Percentiles rank a stretch among this genome's conserved stretches.
Evolutionary conservation across 2,329 filamentous ascomycete species (phyloP).

Genomic region (Monosporascus sp.): DNA sequence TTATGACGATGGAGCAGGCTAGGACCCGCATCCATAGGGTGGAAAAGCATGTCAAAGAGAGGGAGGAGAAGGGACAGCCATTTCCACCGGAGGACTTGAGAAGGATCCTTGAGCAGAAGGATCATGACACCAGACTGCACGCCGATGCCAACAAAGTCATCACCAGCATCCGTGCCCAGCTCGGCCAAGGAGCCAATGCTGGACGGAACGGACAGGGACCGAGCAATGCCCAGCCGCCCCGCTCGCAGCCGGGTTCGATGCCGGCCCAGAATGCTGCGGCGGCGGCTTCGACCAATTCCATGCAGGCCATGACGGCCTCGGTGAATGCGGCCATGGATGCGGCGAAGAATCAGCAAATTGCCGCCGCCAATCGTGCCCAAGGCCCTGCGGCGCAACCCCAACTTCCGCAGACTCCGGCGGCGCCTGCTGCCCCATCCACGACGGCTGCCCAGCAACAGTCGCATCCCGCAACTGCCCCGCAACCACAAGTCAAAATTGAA

Average conservation of each 20-base stretch:
- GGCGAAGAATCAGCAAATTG: constrained; percentile 25
- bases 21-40: constrained; percentile 12
- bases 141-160: constrained; percentile 17
- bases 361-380: constrained; percentile 14
- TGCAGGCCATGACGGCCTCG: constrained; percentile 26
- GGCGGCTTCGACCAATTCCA: constrained; percentile 18
- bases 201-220: constrained; percentile 9
- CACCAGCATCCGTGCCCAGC: constrained; percentile 16
- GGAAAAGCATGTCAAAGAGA: constrained; percentile 20
- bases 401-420: constrained; percentile 17
- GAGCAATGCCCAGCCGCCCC: constrained; percentile 13
- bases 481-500: constrained; percentile 32
- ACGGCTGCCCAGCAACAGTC: constrained; percentile 17
- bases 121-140: constrained; percentile 14
- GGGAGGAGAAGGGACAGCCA: constrained; percentile 16
- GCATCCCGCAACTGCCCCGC: constrained; percentile 15
- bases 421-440: constrained; percentile 21
- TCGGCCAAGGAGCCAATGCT: constrained; percentile 3
- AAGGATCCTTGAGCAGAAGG: constrained; percentile 13
- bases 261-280: constrained; percentile 13
- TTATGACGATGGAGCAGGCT: constrained; percentile 21
- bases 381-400: constrained; percentile 13
- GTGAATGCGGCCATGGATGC: constrained; percentile 28
- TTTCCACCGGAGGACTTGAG: constrained; percentile 17
- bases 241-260: constrained; percentile 16